Percentiles rank a stretch among this genome's conserved stretches.
Evolutionary conservation across 176 grass and related monocot species (phyloP).

Genomic region (Panicum miliaceum): DNA sequence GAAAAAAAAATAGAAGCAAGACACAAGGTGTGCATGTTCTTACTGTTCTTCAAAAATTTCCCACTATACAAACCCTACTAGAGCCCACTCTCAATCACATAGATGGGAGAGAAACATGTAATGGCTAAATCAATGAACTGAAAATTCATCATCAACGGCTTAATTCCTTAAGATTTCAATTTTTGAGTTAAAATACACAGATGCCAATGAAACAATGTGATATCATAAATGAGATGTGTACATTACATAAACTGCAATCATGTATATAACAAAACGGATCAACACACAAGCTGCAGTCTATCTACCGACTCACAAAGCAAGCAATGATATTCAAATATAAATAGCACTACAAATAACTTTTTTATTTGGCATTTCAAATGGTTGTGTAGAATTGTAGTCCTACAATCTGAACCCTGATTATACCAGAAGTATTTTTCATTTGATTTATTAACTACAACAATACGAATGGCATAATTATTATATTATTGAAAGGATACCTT

Average conservation of each 20-base stretch:
- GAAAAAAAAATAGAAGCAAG: not conserved
- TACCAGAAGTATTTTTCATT: not conserved
- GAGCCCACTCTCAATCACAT: not conserved
- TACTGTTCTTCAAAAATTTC: not conserved
- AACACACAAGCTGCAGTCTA: not conserved
- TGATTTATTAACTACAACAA: not conserved
- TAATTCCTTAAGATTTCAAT: not conserved
- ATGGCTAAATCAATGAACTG: not conserved
- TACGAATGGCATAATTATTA: not conserved
- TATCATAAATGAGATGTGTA: not conserved
- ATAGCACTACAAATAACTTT: not conserved
- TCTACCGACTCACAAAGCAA: not conserved
- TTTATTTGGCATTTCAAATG: not conserved
- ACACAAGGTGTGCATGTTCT: not conserved
- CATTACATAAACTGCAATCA: too few species aligned
- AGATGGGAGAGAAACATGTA: not conserved
- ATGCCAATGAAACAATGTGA: not conserved
- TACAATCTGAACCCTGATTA: not conserved
- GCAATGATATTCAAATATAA: not conserved
- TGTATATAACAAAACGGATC: not conserved
- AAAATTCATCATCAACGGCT: not conserved
- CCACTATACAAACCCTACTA: not conserved
- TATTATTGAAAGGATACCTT: constrained; percentile 58
- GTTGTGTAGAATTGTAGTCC: constrained; percentile 1
- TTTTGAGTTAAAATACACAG: constrained; percentile 1